Evolutionary conservation across 1,139 yeast genomes (phyloP).

Genomic region (Spathaspora sp.): DNA sequence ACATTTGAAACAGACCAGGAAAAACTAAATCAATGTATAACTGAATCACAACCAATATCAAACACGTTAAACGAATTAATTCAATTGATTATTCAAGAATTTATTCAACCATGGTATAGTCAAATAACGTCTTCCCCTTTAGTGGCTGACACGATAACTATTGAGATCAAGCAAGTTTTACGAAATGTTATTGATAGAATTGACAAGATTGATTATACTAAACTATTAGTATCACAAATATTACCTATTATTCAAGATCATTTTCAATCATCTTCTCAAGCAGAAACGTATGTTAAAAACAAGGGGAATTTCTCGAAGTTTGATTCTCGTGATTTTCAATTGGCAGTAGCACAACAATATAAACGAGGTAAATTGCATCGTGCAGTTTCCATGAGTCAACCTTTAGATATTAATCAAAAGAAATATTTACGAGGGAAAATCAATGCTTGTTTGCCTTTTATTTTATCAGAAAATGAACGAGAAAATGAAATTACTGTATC

Average conservation of each 20-base stretch:
- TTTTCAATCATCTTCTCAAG: conserved; percentile 50
- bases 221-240: conserved; percentile 54
- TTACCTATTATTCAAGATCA: conserved; percentile 72
- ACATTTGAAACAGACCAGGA: conserved; percentile 10
- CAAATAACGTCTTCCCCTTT: conserved; percentile 45
- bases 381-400: conserved; percentile 42
- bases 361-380: conserved; percentile 60
- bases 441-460: conserved; percentile 44
- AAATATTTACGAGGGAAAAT: conserved; percentile 49
- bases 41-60: conserved; percentile 54
- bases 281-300: conserved; percentile 45
- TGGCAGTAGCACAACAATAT: conserved; percentile 60
- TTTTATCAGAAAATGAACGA: conserved; percentile 52
- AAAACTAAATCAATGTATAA: conserved; percentile 27
- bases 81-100: conserved; percentile 55
- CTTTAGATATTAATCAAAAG: conserved; percentile 49
- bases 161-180: conserved; percentile 47
- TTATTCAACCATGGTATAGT: conserved; percentile 64
- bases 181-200: conserved; percentile 42
- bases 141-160: conserved; percentile 56
- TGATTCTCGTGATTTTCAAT: conserved; percentile 49
- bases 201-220: conserved; percentile 50
- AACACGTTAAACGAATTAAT: conserved; percentile 54
- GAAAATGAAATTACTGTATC: conserved; percentile 48
- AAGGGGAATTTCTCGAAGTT: conserved; percentile 16